A percentile compares a stretch with the other conserved stretches of the same genome.
phyloP scores from a whole-genome alignment of 2,329 filamentous ascomycete species.

The Seiridium unicorne region DNA sequence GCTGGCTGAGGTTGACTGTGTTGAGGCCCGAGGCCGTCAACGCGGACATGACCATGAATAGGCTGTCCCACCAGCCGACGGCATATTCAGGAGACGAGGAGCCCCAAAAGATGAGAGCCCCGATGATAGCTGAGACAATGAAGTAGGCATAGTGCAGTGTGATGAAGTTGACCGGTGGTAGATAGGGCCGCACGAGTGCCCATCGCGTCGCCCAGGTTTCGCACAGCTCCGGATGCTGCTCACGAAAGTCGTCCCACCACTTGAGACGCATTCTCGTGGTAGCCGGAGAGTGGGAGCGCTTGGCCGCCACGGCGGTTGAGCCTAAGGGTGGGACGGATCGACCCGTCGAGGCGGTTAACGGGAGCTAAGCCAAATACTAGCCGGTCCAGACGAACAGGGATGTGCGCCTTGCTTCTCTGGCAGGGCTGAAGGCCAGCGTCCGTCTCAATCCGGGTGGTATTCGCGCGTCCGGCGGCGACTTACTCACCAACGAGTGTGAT shows the following conservation, averaged over 20 bases:
- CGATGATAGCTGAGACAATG: constrained; percentile 49
- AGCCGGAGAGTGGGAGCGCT: background rate
- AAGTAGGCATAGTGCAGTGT: constrained; percentile 68
- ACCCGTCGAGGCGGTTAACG: background rate
- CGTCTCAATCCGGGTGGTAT: background rate
- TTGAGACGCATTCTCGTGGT: background rate
- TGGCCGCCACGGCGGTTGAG: background rate
- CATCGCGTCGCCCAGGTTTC: constrained; percentile 5
- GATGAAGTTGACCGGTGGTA: constrained; percentile 57
- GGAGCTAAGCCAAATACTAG: background rate
- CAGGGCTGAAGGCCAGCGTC: background rate
- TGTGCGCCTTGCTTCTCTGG: background rate
- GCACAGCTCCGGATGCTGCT: constrained; percentile 4
- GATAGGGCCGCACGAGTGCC: constrained; percentile 16
- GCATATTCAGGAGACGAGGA: constrained; percentile 49
- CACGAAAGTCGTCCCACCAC: background rate
- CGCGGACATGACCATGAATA: constrained; percentile 61
- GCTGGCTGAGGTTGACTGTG: constrained; percentile 59
- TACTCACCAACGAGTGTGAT: background rate
- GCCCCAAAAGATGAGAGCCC: constrained; percentile 60
- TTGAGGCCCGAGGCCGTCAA: constrained; percentile 64
- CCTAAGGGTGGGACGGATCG: constrained; percentile 3
- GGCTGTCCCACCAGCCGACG: constrained; percentile 52
- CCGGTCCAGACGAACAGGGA: background rate
- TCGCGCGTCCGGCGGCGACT: constrained; percentile 1